phyloP scores from a whole-genome alignment of 2,329 filamentous ascomycete species.

The Calonectria ilicicola region DNA sequence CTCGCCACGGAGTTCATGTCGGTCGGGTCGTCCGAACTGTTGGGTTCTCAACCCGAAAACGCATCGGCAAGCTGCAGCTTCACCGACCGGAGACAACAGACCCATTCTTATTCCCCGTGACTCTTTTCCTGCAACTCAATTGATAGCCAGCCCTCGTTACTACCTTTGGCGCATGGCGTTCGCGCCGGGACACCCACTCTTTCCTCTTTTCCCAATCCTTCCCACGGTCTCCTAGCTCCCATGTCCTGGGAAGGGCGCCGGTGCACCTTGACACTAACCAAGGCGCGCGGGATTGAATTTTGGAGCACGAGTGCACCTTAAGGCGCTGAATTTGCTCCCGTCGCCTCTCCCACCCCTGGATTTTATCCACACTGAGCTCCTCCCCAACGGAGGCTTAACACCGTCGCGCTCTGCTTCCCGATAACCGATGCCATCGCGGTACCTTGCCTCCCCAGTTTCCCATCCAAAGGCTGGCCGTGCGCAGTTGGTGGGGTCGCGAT shows the following conservation, averaged over 20 bases:
- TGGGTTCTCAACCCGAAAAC: not conserved
- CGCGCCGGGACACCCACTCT: not conserved
- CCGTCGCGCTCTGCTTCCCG: not conserved
- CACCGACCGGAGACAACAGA: conserved; percentile 4
- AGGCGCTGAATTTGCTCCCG: not conserved
- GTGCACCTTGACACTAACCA: not conserved
- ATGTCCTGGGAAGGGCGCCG: conserved; percentile 6
- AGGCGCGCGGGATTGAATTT: not conserved
- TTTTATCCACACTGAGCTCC: not conserved
- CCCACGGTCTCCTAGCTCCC: not conserved
- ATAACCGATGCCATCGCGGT: conserved; percentile 2
- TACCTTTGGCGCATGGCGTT: not conserved
- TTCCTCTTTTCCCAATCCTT: not conserved
- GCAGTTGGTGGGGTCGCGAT: conserved; percentile 21
- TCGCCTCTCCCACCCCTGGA: not conserved
- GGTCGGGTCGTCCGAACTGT: not conserved
- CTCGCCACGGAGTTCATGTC: not conserved
- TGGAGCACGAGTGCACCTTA: conserved; percentile 1
- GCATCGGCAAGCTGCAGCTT: not conserved
- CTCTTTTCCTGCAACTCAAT: not conserved
- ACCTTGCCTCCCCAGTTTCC: not conserved
- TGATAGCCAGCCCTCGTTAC: not conserved
- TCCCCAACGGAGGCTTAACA: conserved; percentile 12
- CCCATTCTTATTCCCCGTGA: conserved; percentile 11
- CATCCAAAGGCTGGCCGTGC: not conserved